Percentiles rank a stretch among this genome's conserved stretches.
Conservation (phyloP, 768 basidiomycete species). For the Mycena epipterygia region DNA sequence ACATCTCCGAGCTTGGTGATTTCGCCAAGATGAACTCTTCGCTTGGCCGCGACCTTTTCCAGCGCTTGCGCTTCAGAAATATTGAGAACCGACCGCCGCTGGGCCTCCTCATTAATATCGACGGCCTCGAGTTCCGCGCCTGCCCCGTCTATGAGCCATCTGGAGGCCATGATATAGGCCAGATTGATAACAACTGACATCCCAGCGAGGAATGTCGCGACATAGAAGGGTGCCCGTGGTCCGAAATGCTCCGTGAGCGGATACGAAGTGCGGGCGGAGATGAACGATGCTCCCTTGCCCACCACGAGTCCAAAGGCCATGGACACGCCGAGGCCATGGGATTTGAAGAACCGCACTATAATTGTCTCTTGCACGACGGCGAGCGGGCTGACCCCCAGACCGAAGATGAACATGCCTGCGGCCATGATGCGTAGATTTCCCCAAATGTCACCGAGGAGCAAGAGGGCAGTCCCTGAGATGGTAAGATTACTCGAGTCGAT, state of each 20-base stretch:
- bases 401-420: conserved; percentile 83
- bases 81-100: conserved; percentile 56
- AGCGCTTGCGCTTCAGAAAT: conserved; percentile 73
- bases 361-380: conserved; percentile 90
- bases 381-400: conserved; percentile 83
- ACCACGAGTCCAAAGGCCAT: conserved; percentile 88
- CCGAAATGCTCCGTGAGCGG: conserved; percentile 80
- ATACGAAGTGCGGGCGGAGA: conserved; percentile 81
- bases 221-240: conserved; percentile 80
- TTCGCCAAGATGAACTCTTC: conserved; percentile 69
- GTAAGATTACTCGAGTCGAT: not conserved
- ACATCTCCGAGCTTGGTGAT: conserved; percentile 79
- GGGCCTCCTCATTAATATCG: conserved; percentile 71
- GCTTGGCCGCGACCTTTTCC: conserved; percentile 75
- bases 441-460: conserved; percentile 71
- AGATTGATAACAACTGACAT: conserved; percentile 80
- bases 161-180: conserved; percentile 73
- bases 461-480: conserved; percentile 68
- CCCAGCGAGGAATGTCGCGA: conserved; percentile 71
- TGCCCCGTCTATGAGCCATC: conserved; percentile 72
- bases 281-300: conserved; percentile 84
- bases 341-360: conserved; percentile 85
- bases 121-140: conserved; percentile 75
- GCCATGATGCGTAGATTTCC: conserved; percentile 78
- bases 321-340: conserved; percentile 80